Conservation (phyloP, 352 stramenopile genomes). For the Thalassiosira sp. region DNA sequence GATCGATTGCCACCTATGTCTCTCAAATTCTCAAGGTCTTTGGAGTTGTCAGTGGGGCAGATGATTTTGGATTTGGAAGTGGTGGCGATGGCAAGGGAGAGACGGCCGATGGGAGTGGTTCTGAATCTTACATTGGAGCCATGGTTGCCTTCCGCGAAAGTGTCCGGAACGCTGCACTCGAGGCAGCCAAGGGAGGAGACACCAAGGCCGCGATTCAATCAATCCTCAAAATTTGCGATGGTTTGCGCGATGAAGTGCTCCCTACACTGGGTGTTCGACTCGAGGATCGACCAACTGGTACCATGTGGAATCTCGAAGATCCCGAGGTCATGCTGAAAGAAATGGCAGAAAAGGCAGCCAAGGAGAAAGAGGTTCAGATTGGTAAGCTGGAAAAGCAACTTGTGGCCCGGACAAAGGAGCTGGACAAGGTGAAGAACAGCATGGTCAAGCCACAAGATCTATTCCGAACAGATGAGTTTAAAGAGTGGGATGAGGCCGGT, state of each 20-base stretch:
- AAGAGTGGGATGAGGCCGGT: constrained; percentile 63
- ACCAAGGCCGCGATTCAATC: constrained; percentile 52
- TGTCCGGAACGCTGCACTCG: constrained; percentile 68
- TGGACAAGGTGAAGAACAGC: constrained; percentile 59
- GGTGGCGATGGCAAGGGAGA: constrained; percentile 48
- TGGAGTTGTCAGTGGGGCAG: constrained; percentile 76
- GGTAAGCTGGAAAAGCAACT: constrained; percentile 60
- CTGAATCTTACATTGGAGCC: constrained; percentile 71
- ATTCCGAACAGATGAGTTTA: constrained; percentile 66
- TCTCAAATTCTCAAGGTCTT: constrained; percentile 84
- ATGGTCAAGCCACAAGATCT: constrained; percentile 59
- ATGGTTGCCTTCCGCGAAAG: constrained; percentile 78
- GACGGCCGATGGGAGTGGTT: constrained; percentile 29
- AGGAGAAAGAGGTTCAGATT: constrained; percentile 57
- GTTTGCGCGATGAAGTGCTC: constrained; percentile 76
- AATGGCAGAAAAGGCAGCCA: constrained; percentile 70
- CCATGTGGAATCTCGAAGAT: constrained; percentile 81
- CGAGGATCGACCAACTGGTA: constrained; percentile 76
- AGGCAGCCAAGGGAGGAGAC: constrained; percentile 59
- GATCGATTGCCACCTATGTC: constrained; percentile 80
- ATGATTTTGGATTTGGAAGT: constrained; percentile 81
- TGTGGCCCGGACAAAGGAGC: constrained; percentile 54
- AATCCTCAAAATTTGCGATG: constrained; percentile 80
- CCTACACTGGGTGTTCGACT: constrained; percentile 78
- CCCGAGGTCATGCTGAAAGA: constrained; percentile 73